These are phyloP conservation scores for Phaffia rhodozyma DNA, from an alignment of 1,284 basidiomycete genomes.

Conservation along the genomic window DNA sequence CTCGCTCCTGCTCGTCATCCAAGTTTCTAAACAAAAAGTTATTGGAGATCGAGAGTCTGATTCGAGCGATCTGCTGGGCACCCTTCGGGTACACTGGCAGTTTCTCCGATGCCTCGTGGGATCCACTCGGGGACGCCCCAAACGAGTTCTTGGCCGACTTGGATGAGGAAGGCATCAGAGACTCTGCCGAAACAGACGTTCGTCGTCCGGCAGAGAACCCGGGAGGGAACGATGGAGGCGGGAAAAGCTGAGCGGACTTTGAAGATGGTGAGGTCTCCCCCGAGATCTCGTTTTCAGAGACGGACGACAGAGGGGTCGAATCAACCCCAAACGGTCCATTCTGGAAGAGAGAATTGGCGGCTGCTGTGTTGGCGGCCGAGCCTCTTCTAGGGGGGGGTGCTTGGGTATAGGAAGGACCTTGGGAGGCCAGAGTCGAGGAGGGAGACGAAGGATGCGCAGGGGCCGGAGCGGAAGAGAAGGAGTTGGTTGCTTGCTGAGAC, in stretches of 20 bases:
- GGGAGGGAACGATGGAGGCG: slow-evolving; percentile 12
- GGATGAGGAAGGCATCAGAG: slow-evolving; percentile 62
- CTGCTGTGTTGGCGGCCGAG: slow-evolving; percentile 14
- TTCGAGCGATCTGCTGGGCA: slow-evolving; percentile 70
- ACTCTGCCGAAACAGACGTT: slow-evolving; percentile 94
- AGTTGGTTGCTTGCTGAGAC: too few species aligned
- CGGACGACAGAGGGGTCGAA: slow-evolving; percentile 1
- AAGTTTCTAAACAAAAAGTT: slow-evolving; percentile 95
- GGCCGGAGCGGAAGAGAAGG: too few species aligned
- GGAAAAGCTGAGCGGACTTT: background rate
- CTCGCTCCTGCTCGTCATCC: slow-evolving; percentile 87
- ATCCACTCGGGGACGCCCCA: slow-evolving; percentile 28
- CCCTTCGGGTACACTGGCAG: slow-evolving; percentile 67
- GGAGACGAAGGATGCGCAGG: background rate
- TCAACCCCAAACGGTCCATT: slow-evolving; percentile 14
- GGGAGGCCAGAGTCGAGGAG: background rate
- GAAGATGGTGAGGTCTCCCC: slow-evolving; percentile 1
- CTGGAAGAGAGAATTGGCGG: slow-evolving; percentile 18
- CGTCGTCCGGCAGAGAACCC: slow-evolving; percentile 71
- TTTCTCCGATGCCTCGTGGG: slow-evolving; percentile 31
- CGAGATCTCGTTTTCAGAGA: slow-evolving; percentile 1
- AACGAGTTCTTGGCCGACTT: slow-evolving; percentile 27
- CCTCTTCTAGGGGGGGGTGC: slow-evolving; percentile 8
- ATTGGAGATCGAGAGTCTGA: slow-evolving; percentile 71
- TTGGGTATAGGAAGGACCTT: background rate